phyloP scores from a whole-genome alignment of 345 rosid species.

The Clausena lansium region DNA sequence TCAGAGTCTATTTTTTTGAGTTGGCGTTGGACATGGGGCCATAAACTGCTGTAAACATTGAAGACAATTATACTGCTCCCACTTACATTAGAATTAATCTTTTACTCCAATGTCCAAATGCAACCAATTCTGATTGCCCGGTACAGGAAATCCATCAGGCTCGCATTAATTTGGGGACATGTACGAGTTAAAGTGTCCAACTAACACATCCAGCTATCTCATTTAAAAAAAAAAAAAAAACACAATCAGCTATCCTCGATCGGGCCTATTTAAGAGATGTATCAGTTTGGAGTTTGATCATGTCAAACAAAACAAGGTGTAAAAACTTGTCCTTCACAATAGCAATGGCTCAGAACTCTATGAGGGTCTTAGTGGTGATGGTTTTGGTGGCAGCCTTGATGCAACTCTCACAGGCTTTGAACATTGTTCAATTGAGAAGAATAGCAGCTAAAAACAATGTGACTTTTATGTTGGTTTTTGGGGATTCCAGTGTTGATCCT shows the following conservation, averaged over 20 bases:
- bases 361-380: background rate
- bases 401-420: slow-evolving; percentile 26
- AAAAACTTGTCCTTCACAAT: background rate
- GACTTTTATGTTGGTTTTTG: slow-evolving; percentile 66
- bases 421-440: slow-evolving; percentile 27
- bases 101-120: too few species aligned
- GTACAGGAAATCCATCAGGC: background rate
- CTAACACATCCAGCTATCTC: background rate
- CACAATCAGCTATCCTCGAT: too few species aligned
- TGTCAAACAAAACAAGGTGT: background rate
- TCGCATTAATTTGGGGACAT: background rate
- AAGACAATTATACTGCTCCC: background rate
- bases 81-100: background rate
- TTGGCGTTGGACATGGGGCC: background rate
- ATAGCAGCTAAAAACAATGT: slow-evolving; percentile 53
- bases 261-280: slow-evolving; percentile 8
- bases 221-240: too few species aligned
- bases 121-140: background rate
- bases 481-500: slow-evolving; percentile 85
- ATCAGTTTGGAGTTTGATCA: background rate
- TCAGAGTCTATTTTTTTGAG: background rate
- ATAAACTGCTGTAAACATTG: background rate
- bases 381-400: slow-evolving; percentile 14
- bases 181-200: slow-evolving; percentile 10
- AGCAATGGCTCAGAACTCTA: background rate